Evolutionary conservation across 257 asterid species (phyloP).

Genomic region (Catharanthus roseus): DNA sequence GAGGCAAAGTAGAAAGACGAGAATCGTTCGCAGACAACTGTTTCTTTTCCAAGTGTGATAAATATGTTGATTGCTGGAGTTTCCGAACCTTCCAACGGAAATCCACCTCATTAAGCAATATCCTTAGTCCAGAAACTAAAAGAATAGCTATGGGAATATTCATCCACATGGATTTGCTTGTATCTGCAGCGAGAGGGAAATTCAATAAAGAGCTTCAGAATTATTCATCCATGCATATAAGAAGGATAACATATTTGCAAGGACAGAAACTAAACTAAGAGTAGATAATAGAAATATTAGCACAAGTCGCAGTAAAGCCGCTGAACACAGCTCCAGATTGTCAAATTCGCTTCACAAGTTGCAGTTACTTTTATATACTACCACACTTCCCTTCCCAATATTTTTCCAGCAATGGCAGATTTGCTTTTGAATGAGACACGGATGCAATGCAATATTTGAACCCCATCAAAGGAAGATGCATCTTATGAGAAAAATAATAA

Average conservation of each 20-base stretch:
- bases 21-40: slow-evolving; percentile 81
- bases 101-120: slow-evolving; percentile 73
- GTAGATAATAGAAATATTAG: not conserved
- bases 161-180: slow-evolving; percentile 95
- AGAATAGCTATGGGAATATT: slow-evolving; percentile 81
- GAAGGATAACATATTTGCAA: not conserved
- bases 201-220: slow-evolving; percentile 3
- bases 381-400: not conserved
- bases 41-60: slow-evolving; percentile 83
- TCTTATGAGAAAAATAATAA: not conserved
- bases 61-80: slow-evolving; percentile 47
- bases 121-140: slow-evolving; percentile 66
- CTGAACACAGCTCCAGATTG: not conserved
- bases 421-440: not conserved
- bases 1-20: slow-evolving; percentile 61
- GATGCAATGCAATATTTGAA: not conserved
- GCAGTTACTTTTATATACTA: not conserved
- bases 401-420: not conserved
- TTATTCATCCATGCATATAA: not conserved
- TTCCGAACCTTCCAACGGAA: slow-evolving; percentile 68
- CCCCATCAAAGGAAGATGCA: not conserved
- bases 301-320: not conserved
- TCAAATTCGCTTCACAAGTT: too few species aligned
- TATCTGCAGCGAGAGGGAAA: slow-evolving; percentile 50
- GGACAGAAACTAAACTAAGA: not conserved